Evolutionary conservation across 192 early-diverging fungal genomes (phyloP), one percentile per base, ranked within the genome.

Genomic region (Podila verticillata): DNA sequence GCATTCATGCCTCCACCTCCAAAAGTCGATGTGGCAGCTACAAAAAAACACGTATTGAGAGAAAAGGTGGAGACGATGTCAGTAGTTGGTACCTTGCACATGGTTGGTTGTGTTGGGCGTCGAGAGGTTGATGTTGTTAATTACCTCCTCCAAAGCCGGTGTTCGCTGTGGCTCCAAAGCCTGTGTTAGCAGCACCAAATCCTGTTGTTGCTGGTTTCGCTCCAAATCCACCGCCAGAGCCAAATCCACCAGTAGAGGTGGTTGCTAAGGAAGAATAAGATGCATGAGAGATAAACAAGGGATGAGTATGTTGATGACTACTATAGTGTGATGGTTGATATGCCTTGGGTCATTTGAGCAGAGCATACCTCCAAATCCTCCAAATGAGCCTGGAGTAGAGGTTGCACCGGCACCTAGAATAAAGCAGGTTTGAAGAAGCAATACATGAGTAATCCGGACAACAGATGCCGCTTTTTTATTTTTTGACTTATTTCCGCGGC

Each of bases 311-410:
- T 44, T 15, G 39, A 2, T 44, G 39, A 13, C 17, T 44, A 44
- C 3, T 17, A 4, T 15, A 44, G 39, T 8, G 19, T 15, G 12
- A 28, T 63, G 34, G 28, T 22, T 63, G 22, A 10, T 32, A 28
- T 39, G 10, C 5, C n/a, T 36, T 19, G n/a, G 4, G 60, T 36
- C 19, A 3, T 44, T 44, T 44, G 39, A 15, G 10, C 17, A 17
- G 10, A 44, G 0, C 39, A 44, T 72, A 80, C 77, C 36, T 72
- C 77, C 77, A 68, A 80, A 80, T 51, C 77, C 77, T 24, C 77
- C 77, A 58, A 80, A 80, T 49, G 70, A 65, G 35, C 70, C 70
- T 4, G 65, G 24, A 24, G 65, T 60, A 2, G 59, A 34, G 22
- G 68, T 9, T 63, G 68, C 51, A n/a, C 36, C 35, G 15, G 36